Evolutionary conservation across 352 stramenopile genomes (phyloP).

Genomic region (Phytopythium vexans): DNA sequence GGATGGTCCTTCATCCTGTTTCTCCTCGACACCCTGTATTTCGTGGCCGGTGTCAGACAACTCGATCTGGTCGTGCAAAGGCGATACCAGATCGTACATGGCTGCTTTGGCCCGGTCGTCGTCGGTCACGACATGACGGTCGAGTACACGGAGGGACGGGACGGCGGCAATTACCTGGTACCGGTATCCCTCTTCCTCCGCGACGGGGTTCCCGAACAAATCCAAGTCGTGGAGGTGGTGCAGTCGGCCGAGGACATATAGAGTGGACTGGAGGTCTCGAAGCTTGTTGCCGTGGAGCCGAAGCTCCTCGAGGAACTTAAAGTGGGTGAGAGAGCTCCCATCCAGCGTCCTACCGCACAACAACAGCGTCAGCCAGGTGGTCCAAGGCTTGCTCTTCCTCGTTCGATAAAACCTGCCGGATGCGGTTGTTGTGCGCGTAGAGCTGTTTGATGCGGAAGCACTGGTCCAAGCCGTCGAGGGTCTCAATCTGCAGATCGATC

Average conservation of each 20-base stretch:
- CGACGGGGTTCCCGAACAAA: slow-evolving; percentile 78
- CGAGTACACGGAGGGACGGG: slow-evolving; percentile 72
- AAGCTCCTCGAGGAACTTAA: slow-evolving; percentile 83
- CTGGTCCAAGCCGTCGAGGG: slow-evolving; percentile 63
- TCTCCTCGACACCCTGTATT: too few species aligned
- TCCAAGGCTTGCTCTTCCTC: neutral
- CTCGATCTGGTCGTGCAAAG: too few species aligned
- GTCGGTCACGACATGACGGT: slow-evolving; percentile 76
- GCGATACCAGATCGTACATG: slow-evolving; percentile 6
- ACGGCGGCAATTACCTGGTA: slow-evolving; percentile 75
- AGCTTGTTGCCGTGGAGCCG: slow-evolving; percentile 82
- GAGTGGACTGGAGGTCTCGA: slow-evolving; percentile 53
- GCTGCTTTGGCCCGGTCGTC: slow-evolving; percentile 52
- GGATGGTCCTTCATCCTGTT: too few species aligned
- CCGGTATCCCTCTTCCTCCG: slow-evolving; percentile 83
- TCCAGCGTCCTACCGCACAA: slow-evolving; percentile 31
- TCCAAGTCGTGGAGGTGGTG: slow-evolving; percentile 74
- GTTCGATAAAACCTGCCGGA: slow-evolving; percentile 21
- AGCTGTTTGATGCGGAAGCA: slow-evolving; percentile 89
- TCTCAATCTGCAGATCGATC: slow-evolving; percentile 31
- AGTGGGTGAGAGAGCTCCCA: slow-evolving; percentile 43
- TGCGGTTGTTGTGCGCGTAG: slow-evolving; percentile 87
- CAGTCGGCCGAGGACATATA: slow-evolving; percentile 50
- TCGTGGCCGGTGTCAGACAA: neutral
- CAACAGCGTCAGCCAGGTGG: neutral